Evolutionary conservation across 257 asterid genomes (phyloP).

Genomic region (Leptodermis oblonga): DNA sequence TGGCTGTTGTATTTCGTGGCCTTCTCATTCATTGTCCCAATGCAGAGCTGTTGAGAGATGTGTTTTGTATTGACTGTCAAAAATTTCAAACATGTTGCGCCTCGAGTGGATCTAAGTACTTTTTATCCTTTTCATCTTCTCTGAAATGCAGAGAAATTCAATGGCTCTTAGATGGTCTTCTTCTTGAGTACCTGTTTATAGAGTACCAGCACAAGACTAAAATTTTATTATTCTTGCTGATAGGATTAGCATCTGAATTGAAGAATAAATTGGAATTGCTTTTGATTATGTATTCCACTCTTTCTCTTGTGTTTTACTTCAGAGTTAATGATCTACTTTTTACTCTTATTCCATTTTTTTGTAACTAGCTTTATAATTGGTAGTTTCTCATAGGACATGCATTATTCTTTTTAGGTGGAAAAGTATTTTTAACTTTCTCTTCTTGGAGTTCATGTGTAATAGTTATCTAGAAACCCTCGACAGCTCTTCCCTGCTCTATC

Average conservation of each 20-base stretch:
- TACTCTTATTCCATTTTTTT: not conserved
- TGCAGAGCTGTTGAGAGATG: not conserved
- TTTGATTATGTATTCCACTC: not conserved
- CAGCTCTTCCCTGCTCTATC: not conserved
- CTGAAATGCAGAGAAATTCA: not conserved
- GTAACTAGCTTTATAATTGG: not conserved
- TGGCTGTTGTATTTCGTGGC: not conserved
- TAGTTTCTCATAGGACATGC: not conserved
- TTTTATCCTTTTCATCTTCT: not conserved
- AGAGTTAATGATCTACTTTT: too few relatives aligned
- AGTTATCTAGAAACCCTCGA: not conserved
- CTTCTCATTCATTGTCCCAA: not conserved
- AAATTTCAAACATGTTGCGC: not conserved
- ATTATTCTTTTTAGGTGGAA: not conserved
- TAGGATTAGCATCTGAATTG: not conserved
- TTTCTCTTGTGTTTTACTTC: not conserved
- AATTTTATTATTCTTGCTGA: not conserved
- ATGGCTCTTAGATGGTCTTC: not conserved
- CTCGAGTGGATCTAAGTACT: not conserved
- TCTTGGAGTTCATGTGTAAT: not conserved
- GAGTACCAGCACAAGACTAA: not conserved
- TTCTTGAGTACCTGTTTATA: not conserved
- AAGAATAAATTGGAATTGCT: not conserved
- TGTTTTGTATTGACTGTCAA: not conserved
- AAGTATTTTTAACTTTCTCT: not conserved